These are phyloP conservation scores for Suillus clintonianus DNA, from an alignment of 768 basidiomycete genomes.

Conservation along the genomic window DNA sequence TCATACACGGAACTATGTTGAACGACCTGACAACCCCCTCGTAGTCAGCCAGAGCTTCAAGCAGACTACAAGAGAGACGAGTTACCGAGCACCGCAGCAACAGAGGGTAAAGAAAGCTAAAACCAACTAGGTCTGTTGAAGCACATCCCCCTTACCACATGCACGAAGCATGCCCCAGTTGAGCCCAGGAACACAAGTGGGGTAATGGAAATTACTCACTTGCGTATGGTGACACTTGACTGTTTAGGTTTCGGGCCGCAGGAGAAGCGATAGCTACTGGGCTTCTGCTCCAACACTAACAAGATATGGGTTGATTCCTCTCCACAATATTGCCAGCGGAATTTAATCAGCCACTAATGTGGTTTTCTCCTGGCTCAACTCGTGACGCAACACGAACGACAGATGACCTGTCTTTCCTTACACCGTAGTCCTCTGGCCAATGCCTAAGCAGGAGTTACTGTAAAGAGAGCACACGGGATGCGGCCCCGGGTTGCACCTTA, in stretches of 20 bases:
- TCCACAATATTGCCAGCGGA: not conserved
- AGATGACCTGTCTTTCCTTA: not conserved
- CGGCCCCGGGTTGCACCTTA: slow-evolving; percentile 1
- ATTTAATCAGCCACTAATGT: not conserved
- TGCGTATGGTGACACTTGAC: not conserved
- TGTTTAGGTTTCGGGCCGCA: not conserved
- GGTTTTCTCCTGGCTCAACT: not conserved
- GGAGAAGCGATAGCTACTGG: not conserved
- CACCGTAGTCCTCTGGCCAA: not conserved
- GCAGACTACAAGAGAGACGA: not conserved
- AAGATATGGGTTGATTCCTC: not conserved
- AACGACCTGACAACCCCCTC: not conserved
- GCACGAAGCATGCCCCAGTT: not conserved
- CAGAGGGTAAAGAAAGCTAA: not conserved
- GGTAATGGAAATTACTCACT: not conserved
- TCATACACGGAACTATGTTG: not conserved
- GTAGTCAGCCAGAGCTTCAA: not conserved
- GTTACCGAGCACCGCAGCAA: not conserved
- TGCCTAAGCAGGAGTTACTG: not conserved
- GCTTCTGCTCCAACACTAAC: not conserved
- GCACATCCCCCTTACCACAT: not conserved
- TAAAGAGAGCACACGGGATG: not conserved
- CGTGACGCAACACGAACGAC: not conserved
- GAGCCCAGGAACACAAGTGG: not conserved
- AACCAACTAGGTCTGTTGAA: not conserved